Evolutionary conservation across 192 early-diverging fungal species (phyloP), one percentile per base, ranked within the genome.

Genomic region (Ramicandelaber brevisporus): DNA sequence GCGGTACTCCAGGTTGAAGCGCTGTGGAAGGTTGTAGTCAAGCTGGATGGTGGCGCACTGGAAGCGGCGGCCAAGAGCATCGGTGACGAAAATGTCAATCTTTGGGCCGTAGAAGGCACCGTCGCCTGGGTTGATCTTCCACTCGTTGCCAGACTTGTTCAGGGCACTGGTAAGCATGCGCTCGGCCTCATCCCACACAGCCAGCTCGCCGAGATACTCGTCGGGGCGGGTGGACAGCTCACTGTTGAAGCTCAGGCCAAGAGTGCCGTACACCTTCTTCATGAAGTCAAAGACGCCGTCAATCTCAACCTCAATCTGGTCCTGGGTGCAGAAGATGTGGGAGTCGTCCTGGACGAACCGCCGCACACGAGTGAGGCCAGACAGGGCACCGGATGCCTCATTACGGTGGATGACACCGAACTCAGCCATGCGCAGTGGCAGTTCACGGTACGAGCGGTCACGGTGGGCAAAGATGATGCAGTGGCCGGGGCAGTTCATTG

Each of bases 21-120:
- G 77, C 44, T 80, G 63, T 5, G 92, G 92, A 21, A 98, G 65
- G 49, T 95, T 85, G 76, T 90, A 98, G 55, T 95, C 89, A 20
- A 98, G 67, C 52, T 95, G 88, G 37, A 95, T 76, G 12, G 92
- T 98, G 20, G 92, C 92, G 48, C 92, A 98, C 56, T 95, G 92
- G 44, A 76, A 74, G 20, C 61, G 65, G 21, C 92, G 78, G 40
- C 69, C 61, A 31, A 97, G 64, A 7, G 88, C 89, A 52, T 97
- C 92, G 7, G 71, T 59, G 44, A 97, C 79, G 20, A 69, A 70
- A 50, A 98, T 95, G 57, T 98, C 92, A 45, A 98, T 81, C 73
- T 98, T 98, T 46, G 92, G 92, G n/a, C 92, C 92, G 50, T 98
- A 98, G 68, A 98, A 98, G 13, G 92, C 92, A 23, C 92, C 92